phyloP scores from a whole-genome alignment of 768 basidiomycete species.

The Boletellus sp. region DNA sequence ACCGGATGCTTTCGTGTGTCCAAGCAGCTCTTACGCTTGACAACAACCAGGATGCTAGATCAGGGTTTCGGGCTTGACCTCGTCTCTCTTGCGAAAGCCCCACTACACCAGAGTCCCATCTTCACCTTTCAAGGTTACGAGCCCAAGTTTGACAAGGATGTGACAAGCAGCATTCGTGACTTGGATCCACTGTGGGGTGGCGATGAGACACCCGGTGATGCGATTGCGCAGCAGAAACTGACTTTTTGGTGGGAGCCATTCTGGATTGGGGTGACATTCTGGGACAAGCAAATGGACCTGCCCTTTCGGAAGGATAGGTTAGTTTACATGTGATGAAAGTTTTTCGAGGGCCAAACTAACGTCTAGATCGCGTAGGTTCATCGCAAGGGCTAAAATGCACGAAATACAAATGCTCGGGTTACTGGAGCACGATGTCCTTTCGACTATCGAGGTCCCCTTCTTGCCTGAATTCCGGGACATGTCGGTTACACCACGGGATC shows the following conservation, averaged over 20 bases:
- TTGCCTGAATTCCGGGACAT: slow-evolving; percentile 45
- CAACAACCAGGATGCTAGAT: slow-evolving; percentile 89
- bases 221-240: slow-evolving; percentile 41
- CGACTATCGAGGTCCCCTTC: slow-evolving; percentile 84
- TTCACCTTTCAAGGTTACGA: slow-evolving; percentile 81
- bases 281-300: slow-evolving; percentile 84
- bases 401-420: slow-evolving; percentile 94
- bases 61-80: slow-evolving; percentile 91
- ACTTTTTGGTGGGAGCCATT: slow-evolving; percentile 91
- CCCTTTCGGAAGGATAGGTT: slow-evolving; percentile 79
- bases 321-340: slow-evolving; percentile 4
- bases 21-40: slow-evolving; percentile 84
- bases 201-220: slow-evolving; percentile 43
- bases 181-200: slow-evolving; percentile 76
- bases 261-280: slow-evolving; percentile 77
- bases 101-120: slow-evolving; percentile 89
- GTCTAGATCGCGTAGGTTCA: slow-evolving; percentile 54
- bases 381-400: slow-evolving; percentile 95
- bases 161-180: slow-evolving; percentile 43
- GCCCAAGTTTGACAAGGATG: slow-evolving; percentile 49
- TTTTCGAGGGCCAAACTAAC: background rate
- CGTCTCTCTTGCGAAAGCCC: slow-evolving; percentile 84
- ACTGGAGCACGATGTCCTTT: slow-evolving; percentile 85
- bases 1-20: slow-evolving; percentile 92
- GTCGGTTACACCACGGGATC: slow-evolving; percentile 31